phyloP scores from a whole-genome alignment of 345 rosid species.

The Eucalyptus viminalis region DNA sequence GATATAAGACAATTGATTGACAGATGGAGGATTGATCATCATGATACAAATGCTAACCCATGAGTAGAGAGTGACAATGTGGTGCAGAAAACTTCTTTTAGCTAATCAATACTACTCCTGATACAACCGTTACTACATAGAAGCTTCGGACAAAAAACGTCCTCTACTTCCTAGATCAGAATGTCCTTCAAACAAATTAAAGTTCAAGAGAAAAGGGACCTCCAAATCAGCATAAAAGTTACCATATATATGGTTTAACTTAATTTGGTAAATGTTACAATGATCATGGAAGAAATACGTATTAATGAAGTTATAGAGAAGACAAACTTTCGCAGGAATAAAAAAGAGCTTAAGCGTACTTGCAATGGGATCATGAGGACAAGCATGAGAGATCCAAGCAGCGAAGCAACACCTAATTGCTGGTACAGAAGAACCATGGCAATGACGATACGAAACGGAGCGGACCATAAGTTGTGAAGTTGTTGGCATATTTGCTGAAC shows the following conservation, averaged over 20 bases:
- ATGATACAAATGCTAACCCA: neutral
- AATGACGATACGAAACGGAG: conserved; percentile 80
- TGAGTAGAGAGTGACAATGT: neutral
- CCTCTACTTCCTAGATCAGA: neutral
- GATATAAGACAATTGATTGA: neutral
- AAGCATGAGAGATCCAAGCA: conserved; percentile 70
- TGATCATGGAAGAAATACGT: neutral
- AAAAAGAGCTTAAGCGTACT: conserved; percentile 15
- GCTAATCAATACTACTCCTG: neutral
- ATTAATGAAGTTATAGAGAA: too few species aligned
- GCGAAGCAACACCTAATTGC: conserved; percentile 85
- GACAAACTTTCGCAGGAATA: neutral
- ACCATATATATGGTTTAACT: neutral
- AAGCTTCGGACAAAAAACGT: neutral
- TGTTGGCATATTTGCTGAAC: conserved; percentile 78
- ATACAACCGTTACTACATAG: neutral
- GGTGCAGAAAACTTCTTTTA: neutral
- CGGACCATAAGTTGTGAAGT: conserved; percentile 89
- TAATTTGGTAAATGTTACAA: neutral
- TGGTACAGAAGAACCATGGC: conserved; percentile 85
- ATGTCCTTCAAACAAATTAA: neutral
- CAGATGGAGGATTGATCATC: neutral
- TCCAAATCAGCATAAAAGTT: neutral
- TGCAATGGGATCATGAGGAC: conserved; percentile 78
- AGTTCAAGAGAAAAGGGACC: neutral